These are phyloP conservation scores for Russula virescens DNA, from an alignment of 768 basidiomycete genomes.

Conservation along the genomic window DNA sequence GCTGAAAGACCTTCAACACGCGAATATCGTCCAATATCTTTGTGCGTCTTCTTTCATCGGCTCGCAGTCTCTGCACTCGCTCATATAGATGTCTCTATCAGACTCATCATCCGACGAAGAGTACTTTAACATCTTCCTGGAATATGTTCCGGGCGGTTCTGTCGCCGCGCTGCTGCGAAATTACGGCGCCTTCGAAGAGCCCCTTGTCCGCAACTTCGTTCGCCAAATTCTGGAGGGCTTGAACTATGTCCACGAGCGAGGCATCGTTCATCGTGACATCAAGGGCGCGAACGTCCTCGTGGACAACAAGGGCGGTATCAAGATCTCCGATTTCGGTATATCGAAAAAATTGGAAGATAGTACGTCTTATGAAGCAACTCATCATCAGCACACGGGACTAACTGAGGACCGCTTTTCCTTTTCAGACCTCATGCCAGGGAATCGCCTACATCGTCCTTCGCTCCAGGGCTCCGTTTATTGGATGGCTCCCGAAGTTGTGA, in stretches of 20 bases:
- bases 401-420: background rate
- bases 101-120: constrained; percentile 93
- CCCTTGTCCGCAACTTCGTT: constrained; percentile 87
- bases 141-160: constrained; percentile 95
- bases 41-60: constrained; percentile 48
- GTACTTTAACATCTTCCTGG: constrained; percentile 91
- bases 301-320: constrained; percentile 96
- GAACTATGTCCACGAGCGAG: constrained; percentile 85
- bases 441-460: constrained; percentile 82
- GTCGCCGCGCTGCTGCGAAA: constrained; percentile 83
- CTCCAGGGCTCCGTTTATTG: constrained; percentile 98
- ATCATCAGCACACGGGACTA: background rate
- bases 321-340: constrained; percentile 95
- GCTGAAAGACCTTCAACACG: constrained; percentile 86
- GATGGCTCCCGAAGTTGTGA: constrained; percentile 99
- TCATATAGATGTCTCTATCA: constrained; percentile 31
- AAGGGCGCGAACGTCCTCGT: constrained; percentile 98
- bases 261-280: constrained; percentile 97
- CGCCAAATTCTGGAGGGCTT: constrained; percentile 87
- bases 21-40: constrained; percentile 97
- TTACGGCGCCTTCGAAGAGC: constrained; percentile 93
- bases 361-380: constrained; percentile 40
- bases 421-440: constrained; percentile 45
- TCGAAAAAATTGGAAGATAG: constrained; percentile 97
- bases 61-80: constrained; percentile 1